These are phyloP conservation scores for Trichaptum fuscoviolaceum DNA, from an alignment of 768 basidiomycete genomes.

Conservation along the genomic window DNA sequence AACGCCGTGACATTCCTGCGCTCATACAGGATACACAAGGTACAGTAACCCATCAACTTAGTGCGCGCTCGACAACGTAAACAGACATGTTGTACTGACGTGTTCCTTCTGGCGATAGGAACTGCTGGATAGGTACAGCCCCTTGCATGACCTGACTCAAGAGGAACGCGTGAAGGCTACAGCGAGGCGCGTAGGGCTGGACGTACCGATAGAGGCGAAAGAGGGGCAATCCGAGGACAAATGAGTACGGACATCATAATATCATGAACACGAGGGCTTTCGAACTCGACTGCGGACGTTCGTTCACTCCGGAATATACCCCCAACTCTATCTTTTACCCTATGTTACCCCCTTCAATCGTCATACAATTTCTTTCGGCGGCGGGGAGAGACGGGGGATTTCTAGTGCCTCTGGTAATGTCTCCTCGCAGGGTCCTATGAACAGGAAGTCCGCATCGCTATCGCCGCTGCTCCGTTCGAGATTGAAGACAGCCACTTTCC, in stretches of 20 bases:
- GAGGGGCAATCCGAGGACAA: background rate
- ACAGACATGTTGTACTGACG: background rate
- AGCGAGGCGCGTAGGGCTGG: conserved; percentile 79
- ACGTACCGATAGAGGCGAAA: conserved; percentile 60
- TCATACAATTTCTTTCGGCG: background rate
- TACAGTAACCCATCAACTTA: conserved; percentile 17
- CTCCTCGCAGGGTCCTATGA: conserved; percentile 45
- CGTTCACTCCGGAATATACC: background rate
- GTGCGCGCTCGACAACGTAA: conserved; percentile 16
- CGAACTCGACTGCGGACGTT: background rate
- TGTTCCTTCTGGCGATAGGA: conserved; percentile 36
- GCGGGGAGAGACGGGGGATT: background rate
- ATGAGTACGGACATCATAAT: background rate
- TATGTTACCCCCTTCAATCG: background rate
- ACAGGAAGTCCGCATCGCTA: conserved; percentile 42
- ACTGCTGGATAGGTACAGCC: conserved; percentile 85
- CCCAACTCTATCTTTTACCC: background rate
- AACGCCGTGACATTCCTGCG: conserved; percentile 62
- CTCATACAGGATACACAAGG: conserved; percentile 76
- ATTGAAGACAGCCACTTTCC: conserved; percentile 33
- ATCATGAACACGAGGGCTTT: too few relatives aligned
- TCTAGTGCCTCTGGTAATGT: conserved; percentile 38
- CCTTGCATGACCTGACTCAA: conserved; percentile 68
- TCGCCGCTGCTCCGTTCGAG: conserved; percentile 29
- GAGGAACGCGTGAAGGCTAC: conserved; percentile 83